Evolutionary conservation across 352 stramenopile genomes (phyloP), one percentile per base, ranked within the genome.

Genomic region (Peronospora belbahrii): DNA sequence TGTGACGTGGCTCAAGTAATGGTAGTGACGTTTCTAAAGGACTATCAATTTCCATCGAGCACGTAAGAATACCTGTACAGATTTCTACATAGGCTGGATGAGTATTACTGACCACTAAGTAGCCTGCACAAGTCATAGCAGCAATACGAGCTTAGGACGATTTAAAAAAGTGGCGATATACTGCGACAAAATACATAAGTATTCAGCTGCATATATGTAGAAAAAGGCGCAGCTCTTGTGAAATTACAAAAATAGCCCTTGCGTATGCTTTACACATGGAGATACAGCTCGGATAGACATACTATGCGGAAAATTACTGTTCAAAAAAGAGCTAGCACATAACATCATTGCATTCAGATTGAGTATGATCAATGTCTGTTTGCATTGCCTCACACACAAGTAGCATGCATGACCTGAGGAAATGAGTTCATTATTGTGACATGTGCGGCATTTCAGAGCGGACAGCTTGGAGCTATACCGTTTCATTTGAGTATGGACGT

Each of bases 81-180:
- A 88, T 68, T 63, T 86, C 70, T 23, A 81, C 77, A 43, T 73
- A 81, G 40, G 75, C 72, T 6, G 68, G 48, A 28, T 51, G 55
- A 36, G 56, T 69, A 62, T 74, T 78, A 45, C 66, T 67, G n/a
- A 82, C 55, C 38, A 84, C 59, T 44, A 88, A 62, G 46, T 74
- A 85, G 9, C 77, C 77, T 5, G 74, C 77, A 49, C 74, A 82
- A 0, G 74, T 71, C 77, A 88, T 88, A 48, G 13, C 20, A 27
- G 7, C 23, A 7, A 7, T n/a, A n/a, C n/a, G n/a, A n/a, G 24
- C 24, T 28, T 11, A 28, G 6, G 6, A n/a, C n/a, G n/a, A n/a
- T n/a, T n/a, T 57, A 46, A 33, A 22, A 30, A 52, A 47, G 48
- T 55, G 47, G 30, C 19, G 10, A 34, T 25, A 42, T 24, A n/a